Percentiles rank a stretch among this genome's conserved stretches.
These are phyloP conservation scores for Acarospora socialis DNA, from an alignment of 2,329 filamentous ascomycete genomes.

Conservation along the genomic window DNA sequence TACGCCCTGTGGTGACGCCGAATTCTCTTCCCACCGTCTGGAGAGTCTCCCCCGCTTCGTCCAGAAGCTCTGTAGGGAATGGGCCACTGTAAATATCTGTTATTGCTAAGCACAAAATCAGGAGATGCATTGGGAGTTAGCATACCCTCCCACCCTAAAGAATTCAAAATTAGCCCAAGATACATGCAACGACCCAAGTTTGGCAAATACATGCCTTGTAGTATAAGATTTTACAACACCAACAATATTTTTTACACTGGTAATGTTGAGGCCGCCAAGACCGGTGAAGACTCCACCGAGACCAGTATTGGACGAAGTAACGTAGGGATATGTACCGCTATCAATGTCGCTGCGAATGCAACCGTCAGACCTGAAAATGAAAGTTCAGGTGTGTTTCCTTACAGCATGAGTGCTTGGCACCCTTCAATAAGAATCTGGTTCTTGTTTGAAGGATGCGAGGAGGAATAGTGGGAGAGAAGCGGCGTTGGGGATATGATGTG, in stretches of 20 bases:
- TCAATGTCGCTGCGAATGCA: slow-evolving; percentile 20
- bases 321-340: slow-evolving; percentile 38
- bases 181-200: too few species aligned
- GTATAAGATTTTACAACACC: slow-evolving; percentile 54
- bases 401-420: slow-evolving; percentile 51
- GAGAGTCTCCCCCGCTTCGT: slow-evolving; percentile 41
- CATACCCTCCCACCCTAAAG: too few species aligned
- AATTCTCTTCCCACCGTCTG: slow-evolving; percentile 42
- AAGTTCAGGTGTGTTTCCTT: slow-evolving; percentile 17
- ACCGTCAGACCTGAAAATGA: not conserved
- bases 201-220: slow-evolving; percentile 41
- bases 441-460: slow-evolving; percentile 25
- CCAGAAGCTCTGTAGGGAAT: slow-evolving; percentile 49
- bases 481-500: slow-evolving; percentile 35
- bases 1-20: slow-evolving; percentile 46
- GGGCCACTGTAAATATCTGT: too few species aligned
- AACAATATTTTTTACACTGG: slow-evolving; percentile 42
- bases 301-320: slow-evolving; percentile 34
- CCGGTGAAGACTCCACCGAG: slow-evolving; percentile 41
- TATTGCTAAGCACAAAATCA: too few species aligned
- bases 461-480: too few species aligned
- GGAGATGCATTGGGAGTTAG: too few species aligned
- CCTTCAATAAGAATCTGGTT: slow-evolving; percentile 46
- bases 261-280: slow-evolving; percentile 42
- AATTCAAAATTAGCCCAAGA: too few species aligned